Evolutionary conservation across 805 yeast genomes (phyloP), one percentile per base, ranked within the genome.

Genomic region (Schwanniomyces polymorphus): DNA sequence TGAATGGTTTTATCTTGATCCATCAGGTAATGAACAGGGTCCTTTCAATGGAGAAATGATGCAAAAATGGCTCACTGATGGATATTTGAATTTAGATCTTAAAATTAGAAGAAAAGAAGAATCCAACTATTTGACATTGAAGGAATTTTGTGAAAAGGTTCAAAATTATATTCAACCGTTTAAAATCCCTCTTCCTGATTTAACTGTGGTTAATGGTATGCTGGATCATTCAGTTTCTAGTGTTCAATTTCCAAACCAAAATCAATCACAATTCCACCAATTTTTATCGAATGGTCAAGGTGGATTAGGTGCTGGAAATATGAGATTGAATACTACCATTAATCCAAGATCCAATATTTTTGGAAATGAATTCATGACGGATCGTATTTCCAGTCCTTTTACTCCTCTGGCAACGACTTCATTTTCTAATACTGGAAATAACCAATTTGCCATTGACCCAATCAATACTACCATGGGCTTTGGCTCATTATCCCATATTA

Each of bases 1-100:
- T 54, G 68, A 75, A 42, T 89, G 97, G 97, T 68, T 68, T 48
- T 89, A 89, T 62, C 67, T 84, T 45, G 97, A 89, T 62, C 82
- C 88, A 0, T 63, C 75, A 35, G 88, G 87, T 4, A 75, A 67
- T 43, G 83, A 81, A 51, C 96, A 88, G 61, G 97, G 97, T 18
- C 96, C 97, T 3, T 89, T 89, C 65, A 72, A 74, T 41, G 90
- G 91, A 2, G 62, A 66, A 23, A 67, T 78, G 65, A 89, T 89
- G 97, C 91, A 87, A 53, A 81, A 72, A 43, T 89, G 97, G 97
- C 81, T 78, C 48, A 59, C 77, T 7, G 77, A 76, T 38, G 81
- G 82, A 2, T 87, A 85, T 65, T 72, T 88, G 54, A 69, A 69
- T 34, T 72, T 70, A 9, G 81, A 76, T 48, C 69, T 89, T 51